phyloP scores from a whole-genome alignment of 1,284 basidiomycete genomes.

The Neonothopanus nambi region DNA sequence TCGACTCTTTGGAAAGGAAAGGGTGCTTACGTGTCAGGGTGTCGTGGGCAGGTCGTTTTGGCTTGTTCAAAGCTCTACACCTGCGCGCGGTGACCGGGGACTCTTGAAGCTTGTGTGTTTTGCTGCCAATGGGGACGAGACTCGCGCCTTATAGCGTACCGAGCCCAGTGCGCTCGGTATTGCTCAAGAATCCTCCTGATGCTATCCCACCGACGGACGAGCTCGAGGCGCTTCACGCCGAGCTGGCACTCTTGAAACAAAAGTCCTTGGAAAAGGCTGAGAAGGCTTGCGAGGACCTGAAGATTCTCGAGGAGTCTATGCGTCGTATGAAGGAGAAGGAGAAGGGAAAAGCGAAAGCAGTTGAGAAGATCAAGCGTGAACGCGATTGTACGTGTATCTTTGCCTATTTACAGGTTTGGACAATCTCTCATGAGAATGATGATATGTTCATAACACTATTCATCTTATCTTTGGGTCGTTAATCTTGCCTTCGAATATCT shows the following conservation, averaged over 20 bases:
- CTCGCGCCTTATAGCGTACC: constrained; percentile 24
- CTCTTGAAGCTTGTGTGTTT: not conserved
- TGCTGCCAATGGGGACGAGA: not conserved
- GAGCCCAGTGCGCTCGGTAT: constrained; percentile 48
- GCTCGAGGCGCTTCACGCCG: constrained; percentile 61
- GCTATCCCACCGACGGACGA: constrained; percentile 70
- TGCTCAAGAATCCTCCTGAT: constrained; percentile 63
- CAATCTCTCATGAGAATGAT: constrained; percentile 16
- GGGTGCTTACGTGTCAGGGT: too few relatives aligned
- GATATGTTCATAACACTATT: not conserved
- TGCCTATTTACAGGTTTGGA: constrained; percentile 18
- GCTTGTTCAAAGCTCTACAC: too few relatives aligned
- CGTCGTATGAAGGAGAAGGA: constrained; percentile 71
- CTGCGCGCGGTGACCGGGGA: not conserved
- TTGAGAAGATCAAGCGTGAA: constrained; percentile 69
- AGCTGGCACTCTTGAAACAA: constrained; percentile 57
- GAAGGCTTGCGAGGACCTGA: constrained; percentile 71
- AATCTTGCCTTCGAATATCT: not conserved
- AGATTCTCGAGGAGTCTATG: constrained; percentile 68
- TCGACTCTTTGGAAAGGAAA: too few relatives aligned
- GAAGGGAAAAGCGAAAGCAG: constrained; percentile 70
- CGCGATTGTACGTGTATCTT: constrained; percentile 61
- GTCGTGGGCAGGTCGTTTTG: too few relatives aligned
- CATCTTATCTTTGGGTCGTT: constrained; percentile 14
- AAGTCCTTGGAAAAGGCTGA: constrained; percentile 58